phyloP scores from a whole-genome alignment of 2,329 filamentous ascomycete species.

The Aspergillus phoenicis region DNA sequence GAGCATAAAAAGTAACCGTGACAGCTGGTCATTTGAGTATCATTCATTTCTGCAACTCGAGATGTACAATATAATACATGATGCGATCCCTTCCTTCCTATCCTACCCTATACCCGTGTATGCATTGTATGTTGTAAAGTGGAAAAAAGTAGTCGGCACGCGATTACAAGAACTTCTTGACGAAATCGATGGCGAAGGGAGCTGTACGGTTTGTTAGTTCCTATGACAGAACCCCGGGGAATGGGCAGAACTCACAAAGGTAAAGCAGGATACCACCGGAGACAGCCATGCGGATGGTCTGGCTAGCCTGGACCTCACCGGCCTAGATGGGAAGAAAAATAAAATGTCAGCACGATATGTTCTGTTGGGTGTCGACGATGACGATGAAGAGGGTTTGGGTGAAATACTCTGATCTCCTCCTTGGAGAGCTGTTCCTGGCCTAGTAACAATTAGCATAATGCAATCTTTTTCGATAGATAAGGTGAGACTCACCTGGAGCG shows the following conservation, averaged over 20 bases:
- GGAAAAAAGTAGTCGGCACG: neutral
- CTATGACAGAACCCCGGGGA: neutral
- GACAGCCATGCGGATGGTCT: conserved; percentile 58
- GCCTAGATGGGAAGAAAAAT: conserved; percentile 30
- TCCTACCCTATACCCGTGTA: too few relatives aligned
- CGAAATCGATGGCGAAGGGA: conserved; percentile 54
- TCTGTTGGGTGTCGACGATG: too few relatives aligned
- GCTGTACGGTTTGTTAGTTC: conserved; percentile 33
- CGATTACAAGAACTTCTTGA: conserved; percentile 50
- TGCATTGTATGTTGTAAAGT: too few relatives aligned
- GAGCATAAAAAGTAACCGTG: conserved; percentile 2
- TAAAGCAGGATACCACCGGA: conserved; percentile 61
- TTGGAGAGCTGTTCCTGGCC: conserved; percentile 50
- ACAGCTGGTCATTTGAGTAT: neutral
- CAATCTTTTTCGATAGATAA: neutral
- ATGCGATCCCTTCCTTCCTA: conserved; percentile 7
- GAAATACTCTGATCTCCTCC: conserved; percentile 48
- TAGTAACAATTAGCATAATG: conserved; percentile 19
- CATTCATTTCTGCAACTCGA: neutral
- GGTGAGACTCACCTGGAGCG: conserved; percentile 31
- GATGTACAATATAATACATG: conserved; percentile 7
- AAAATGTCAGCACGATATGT: neutral
- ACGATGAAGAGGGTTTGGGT: neutral
- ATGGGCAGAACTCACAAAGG: conserved; percentile 55
- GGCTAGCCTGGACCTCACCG: conserved; percentile 56